These are phyloP conservation scores for Microdochium bolleyi DNA, from an alignment of 2,329 filamentous ascomycete genomes.

Conservation along the genomic window DNA sequence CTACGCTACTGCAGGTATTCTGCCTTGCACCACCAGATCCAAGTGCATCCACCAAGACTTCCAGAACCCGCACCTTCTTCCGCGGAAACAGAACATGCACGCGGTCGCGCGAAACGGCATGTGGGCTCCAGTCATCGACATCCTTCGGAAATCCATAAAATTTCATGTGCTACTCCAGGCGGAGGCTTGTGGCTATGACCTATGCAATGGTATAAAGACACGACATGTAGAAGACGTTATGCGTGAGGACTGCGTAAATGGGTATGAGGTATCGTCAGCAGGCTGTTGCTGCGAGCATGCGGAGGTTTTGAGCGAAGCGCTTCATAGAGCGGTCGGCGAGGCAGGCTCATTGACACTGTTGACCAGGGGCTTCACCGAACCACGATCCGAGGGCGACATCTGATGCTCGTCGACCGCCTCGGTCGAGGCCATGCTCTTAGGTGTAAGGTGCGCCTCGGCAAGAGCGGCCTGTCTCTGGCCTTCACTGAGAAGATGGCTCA, in stretches of 20 bases:
- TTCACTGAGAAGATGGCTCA: constrained; percentile 43
- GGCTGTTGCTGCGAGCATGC: background rate
- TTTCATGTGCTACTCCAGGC: background rate
- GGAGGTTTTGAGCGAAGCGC: background rate
- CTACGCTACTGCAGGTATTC: too few relatives aligned
- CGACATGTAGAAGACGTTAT: background rate
- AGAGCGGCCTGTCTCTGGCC: constrained; percentile 32
- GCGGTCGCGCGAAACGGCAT: too few relatives aligned
- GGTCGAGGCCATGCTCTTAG: constrained; percentile 28
- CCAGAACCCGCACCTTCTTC: too few relatives aligned
- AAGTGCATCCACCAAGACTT: too few relatives aligned
- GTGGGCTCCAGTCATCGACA: too few relatives aligned
- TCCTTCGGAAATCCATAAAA: background rate
- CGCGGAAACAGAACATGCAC: too few relatives aligned
- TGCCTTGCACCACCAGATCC: too few relatives aligned
- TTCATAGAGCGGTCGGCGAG: background rate
- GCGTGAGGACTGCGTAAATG: background rate
- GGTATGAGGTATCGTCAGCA: too few relatives aligned
- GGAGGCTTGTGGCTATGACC: background rate
- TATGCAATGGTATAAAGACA: background rate
- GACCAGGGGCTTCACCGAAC: background rate
- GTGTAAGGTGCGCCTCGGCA: constrained; percentile 41
- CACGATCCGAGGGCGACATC: background rate
- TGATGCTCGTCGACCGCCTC: constrained; percentile 5
- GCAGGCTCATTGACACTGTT: background rate